Percentiles rank a stretch among this genome's conserved stretches.
phyloP scores from a whole-genome alignment of 306 rosid species.

The Fragaria nilgerrensis region DNA sequence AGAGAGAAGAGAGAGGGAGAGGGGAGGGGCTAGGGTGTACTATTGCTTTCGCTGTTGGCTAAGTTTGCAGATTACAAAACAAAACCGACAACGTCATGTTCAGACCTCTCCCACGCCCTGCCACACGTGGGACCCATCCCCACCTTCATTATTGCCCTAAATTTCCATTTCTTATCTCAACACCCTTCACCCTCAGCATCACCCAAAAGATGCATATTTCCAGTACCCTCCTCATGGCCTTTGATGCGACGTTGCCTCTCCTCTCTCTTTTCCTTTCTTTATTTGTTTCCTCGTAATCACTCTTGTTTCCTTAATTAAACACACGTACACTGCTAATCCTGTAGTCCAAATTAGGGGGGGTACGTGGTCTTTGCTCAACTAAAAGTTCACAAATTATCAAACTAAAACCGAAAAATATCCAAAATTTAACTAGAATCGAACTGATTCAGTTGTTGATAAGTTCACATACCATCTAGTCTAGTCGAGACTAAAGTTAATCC shows the following conservation, averaged over 20 bases:
- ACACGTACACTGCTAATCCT: not conserved
- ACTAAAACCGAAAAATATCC: not conserved
- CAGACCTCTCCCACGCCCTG: conserved; percentile 71
- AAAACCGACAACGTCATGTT: conserved; percentile 70
- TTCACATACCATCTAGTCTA: too few species aligned
- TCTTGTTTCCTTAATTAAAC: conserved; percentile 34
- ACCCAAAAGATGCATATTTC: conserved; percentile 19
- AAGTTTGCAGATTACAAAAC: conserved; percentile 38
- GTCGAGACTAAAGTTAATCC: too few species aligned
- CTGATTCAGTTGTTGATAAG: not conserved
- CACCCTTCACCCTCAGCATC: conserved; percentile 11
- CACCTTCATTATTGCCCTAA: conserved; percentile 42
- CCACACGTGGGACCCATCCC: conserved; percentile 45
- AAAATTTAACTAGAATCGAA: not conserved
- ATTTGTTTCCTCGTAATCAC: conserved; percentile 12
- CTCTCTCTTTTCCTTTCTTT: not conserved
- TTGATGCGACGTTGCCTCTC: conserved; percentile 22
- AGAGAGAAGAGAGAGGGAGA: conserved; percentile 12
- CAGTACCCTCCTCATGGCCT: conserved; percentile 7
- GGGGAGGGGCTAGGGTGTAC: not conserved
- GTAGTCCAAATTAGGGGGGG: not conserved
- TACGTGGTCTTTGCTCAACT: too few species aligned
- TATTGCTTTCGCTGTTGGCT: not conserved
- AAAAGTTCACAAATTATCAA: not conserved
- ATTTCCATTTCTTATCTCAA: conserved; percentile 30